Evolutionary conservation across 148 eudicot genomes (phyloP).

Genomic region (Polygonum maritimum): DNA sequence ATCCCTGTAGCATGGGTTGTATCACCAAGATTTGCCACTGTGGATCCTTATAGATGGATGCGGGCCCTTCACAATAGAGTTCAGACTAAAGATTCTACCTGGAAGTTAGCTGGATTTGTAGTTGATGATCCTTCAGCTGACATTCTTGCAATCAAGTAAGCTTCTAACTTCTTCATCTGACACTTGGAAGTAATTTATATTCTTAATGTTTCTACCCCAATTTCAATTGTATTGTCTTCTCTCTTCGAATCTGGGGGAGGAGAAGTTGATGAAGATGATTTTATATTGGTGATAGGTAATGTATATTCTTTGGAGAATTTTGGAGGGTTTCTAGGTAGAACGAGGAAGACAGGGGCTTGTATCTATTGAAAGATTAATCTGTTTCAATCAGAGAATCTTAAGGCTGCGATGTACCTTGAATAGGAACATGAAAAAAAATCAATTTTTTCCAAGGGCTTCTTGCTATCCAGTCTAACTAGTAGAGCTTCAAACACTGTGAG

Average conservation of each 20-base stretch:
- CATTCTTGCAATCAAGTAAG: conserved; percentile 56
- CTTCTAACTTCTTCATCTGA: conserved; percentile 1
- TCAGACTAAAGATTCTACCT: conserved; percentile 60
- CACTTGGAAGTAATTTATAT: not conserved
- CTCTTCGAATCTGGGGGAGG: not conserved
- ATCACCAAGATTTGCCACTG: conserved; percentile 54
- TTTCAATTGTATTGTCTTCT: not conserved
- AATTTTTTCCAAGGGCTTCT: too few relatives aligned
- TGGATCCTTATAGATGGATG: conserved; percentile 78
- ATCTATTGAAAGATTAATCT: too few relatives aligned
- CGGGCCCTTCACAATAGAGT: conserved; percentile 86
- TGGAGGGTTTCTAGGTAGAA: not conserved
- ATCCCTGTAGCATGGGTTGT: conserved; percentile 95
- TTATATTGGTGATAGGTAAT: not conserved
- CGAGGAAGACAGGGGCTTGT: too few relatives aligned
- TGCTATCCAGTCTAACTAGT: not conserved
- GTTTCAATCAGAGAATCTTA: too few relatives aligned
- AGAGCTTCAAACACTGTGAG: not conserved
- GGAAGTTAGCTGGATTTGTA: conserved; percentile 89
- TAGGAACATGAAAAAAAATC: too few relatives aligned
- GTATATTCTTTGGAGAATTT: not conserved
- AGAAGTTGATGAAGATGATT: not conserved
- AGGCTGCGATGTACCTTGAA: too few relatives aligned
- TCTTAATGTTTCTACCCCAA: not conserved
- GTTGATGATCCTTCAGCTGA: conserved; percentile 82